Evolutionary conservation across 2,329 filamentous ascomycete genomes (phyloP), one percentile per base, ranked within the genome.

Genomic region (Colletotrichum euphorbiae): DNA sequence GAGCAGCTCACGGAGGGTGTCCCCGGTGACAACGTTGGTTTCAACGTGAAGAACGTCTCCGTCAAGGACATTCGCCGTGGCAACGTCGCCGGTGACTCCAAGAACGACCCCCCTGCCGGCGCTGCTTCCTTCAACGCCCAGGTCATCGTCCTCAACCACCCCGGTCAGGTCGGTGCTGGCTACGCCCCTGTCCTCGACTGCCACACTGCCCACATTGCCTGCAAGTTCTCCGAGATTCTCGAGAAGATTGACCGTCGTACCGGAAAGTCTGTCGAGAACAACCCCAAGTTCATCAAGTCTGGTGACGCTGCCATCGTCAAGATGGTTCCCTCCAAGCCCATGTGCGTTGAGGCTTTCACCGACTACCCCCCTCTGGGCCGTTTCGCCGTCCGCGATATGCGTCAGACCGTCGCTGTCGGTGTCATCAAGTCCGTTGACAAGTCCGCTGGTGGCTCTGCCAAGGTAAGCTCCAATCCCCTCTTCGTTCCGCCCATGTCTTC

Each of bases 21-120:
- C 75, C 96, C 96, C 81, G 96, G 96, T 91, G 96, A 99, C 93
- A 99, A 99, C 90, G 96, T 99, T 84, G 96, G 96, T 80, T 99
- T 99, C 94, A 99, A 99, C 93, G 95, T 99, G 88, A 99, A 99
- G 94, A 99, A 99, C 96, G 96, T 99, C 80, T 98, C 96, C 85
- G 96, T 99, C 88, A 99, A 99, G 94, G 96, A 99, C 85, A 97
- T 99, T 82, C 96, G 96, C 87, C 96, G 96, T 97, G 96, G 96
- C 82, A 98, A 99, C 91, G 96, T 99, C 79, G 93, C 93, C 80
- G 93, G 94, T 93, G 96, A 99, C 93, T 95, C 93, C 90, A 99
- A 99, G 94, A 97, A 97, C 89, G 96, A 99, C 88, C 96, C 96
- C 79, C 93, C 96, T 75, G 82, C 86, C 82, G 96, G 89, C 80